Base-by-base conservation (phyloP, 768 basidiomycete species). In the Trametes meyenii region DNA sequence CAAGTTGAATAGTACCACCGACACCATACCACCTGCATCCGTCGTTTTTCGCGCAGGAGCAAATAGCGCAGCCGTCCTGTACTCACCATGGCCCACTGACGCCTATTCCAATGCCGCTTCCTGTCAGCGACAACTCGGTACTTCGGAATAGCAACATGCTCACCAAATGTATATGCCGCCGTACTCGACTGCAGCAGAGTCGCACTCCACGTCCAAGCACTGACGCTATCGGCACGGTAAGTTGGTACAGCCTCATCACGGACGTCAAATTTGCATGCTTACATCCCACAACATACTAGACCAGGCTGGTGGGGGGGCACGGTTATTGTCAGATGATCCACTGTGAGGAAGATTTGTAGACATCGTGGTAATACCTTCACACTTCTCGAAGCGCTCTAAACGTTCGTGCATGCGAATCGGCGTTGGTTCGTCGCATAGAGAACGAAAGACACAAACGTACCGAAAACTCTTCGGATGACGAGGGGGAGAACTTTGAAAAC, bases 141-240 rank as follows among this genome's bases (percentile, higher is more conserved):
- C 3, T 3, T 17, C 17, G 17, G 23, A n/a, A 46, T 13, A 45
- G 19, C 11, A 21, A 2, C 21, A n/a, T 10, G 40, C 63, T 49
- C 35, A 70, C 75, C 82, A 50, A 80, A 83, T 1, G 78, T 78
- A 62, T 84, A 83, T 3, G 81, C 81, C 0, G 78, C 81, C 0
- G 82, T 82, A 53, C 80, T 79, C 0, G 82, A 82, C 59, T 82
- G 81, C n/a, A 84, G 73, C 14, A 84, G 74, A 0, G 83, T 84
- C 0, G 82, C 82, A 51, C 81, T 82, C 83, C 82, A 83, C 13
- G 82, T 84, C 83, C 81, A 82, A 0, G 83, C 83, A 56, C 81
- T 81, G 8, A 83, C 81, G 54, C 79, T 80, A 12, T 12, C 7
- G 2, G 21, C 36, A 14, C 19, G 2, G 11, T 10, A 6, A 12